These are phyloP conservation scores for Daphne laureola DNA, from an alignment of 441 rosid genomes.

Conservation along the genomic window DNA sequence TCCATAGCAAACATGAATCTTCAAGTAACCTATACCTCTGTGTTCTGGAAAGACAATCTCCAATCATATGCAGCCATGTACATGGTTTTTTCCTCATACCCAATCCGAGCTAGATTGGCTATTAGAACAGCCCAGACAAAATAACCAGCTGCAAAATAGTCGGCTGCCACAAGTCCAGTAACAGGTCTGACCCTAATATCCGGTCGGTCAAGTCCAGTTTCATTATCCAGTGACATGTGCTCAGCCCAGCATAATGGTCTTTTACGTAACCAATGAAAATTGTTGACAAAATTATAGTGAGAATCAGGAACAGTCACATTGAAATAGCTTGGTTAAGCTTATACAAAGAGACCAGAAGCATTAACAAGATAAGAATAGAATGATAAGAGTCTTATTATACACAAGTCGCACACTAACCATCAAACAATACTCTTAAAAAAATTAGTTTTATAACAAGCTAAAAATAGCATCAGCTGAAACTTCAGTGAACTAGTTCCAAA, in stretches of 20 bases:
- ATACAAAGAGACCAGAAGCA: too few relatives aligned
- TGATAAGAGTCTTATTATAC: too few relatives aligned
- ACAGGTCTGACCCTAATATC: constrained; percentile 44
- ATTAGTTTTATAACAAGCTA: too few relatives aligned
- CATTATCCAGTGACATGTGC: constrained; percentile 48
- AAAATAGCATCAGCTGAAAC: not conserved
- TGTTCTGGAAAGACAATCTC: constrained; percentile 45
- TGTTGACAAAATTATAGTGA: constrained; percentile 2
- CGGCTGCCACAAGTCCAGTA: constrained; percentile 46
- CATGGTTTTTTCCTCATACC: constrained; percentile 49
- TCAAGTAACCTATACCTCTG: constrained; percentile 29
- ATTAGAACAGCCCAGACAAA: constrained; percentile 53
- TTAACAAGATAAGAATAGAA: too few relatives aligned
- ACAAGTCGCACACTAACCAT: too few relatives aligned
- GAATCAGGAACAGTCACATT: not conserved
- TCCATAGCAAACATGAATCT: not conserved
- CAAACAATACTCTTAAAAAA: too few relatives aligned
- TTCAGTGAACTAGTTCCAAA: too few relatives aligned
- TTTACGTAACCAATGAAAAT: constrained; percentile 6
- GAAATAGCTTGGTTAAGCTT: too few relatives aligned
- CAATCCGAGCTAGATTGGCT: constrained; percentile 40
- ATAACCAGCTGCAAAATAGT: constrained; percentile 44
- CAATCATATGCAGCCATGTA: constrained; percentile 54
- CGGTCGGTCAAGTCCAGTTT: constrained; percentile 44
- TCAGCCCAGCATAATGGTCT: constrained; percentile 48